phyloP scores from a whole-genome alignment of 768 basidiomycete genomes.

The Russula sp. region DNA sequence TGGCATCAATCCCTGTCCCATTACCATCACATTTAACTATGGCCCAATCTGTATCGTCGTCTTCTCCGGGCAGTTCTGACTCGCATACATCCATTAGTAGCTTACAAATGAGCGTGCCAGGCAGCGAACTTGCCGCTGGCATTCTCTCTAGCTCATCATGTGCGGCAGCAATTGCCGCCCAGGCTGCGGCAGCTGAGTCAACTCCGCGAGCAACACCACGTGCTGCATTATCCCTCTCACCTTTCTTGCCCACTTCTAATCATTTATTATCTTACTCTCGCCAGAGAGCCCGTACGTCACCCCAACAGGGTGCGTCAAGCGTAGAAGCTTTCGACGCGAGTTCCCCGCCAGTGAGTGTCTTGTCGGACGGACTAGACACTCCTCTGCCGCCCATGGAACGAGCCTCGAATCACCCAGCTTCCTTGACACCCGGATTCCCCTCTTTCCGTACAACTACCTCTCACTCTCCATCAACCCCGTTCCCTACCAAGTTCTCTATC shows the following conservation, averaged over 20 bases:
- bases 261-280: neutral
- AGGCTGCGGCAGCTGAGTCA: neutral
- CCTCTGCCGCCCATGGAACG: conserved; percentile 9
- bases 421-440: conserved; percentile 15
- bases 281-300: conserved; percentile 4
- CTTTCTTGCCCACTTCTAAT: neutral
- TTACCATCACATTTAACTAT: conserved; percentile 6
- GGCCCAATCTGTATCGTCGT: conserved; percentile 3
- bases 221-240: neutral
- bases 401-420: conserved; percentile 13
- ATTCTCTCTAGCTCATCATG: conserved; percentile 4
- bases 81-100: conserved; percentile 4
- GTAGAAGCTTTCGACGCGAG: neutral
- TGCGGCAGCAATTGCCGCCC: conserved; percentile 10
- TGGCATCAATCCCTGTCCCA: neutral
- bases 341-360: neutral
- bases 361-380: neutral
- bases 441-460: neutral
- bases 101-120: neutral
- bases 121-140: neutral
- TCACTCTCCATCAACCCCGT: neutral
- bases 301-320: neutral
- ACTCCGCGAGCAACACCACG: conserved; percentile 4
- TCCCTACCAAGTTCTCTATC: conserved; percentile 25
- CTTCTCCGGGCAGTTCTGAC: neutral